phyloP scores from a whole-genome alignment of 139 green algal species.

The Chlorella sp. region DNA sequence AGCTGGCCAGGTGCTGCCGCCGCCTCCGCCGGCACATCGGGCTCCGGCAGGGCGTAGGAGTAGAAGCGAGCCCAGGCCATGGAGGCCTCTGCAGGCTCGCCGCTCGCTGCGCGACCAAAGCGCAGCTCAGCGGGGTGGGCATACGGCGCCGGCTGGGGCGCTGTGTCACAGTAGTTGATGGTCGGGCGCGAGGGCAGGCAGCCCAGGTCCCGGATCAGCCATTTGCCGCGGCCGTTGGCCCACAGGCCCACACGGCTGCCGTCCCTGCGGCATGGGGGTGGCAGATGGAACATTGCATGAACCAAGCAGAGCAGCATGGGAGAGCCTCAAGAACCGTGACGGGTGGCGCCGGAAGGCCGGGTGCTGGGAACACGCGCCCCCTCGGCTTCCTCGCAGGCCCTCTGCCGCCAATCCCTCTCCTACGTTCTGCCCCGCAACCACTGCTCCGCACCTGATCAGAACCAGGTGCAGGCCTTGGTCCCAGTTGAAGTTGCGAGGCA shows the following conservation, averaged over 20 bases:
- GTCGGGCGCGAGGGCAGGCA: neutral
- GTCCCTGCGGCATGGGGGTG: neutral
- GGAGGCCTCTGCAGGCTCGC: neutral
- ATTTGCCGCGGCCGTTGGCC: conserved; percentile 5
- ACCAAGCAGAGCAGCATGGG: neutral
- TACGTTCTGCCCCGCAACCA: too few relatives aligned
- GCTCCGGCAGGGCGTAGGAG: conserved; percentile 3
- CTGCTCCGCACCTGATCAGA: neutral
- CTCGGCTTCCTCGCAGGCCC: neutral
- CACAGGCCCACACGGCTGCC: neutral
- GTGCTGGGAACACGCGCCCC: neutral
- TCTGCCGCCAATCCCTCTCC: too few relatives aligned
- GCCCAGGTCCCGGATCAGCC: neutral
- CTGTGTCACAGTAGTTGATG: conserved; percentile 6
- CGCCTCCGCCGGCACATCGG: neutral
- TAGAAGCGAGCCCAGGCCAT: conserved; percentile 1
- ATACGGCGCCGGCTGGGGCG: neutral
- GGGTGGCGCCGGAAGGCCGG: neutral
- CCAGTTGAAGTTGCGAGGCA: neutral
- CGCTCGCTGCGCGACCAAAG: neutral
- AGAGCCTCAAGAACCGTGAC: too few relatives aligned
- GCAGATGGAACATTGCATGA: too few relatives aligned
- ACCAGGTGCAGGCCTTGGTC: neutral
- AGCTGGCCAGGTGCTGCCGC: neutral
- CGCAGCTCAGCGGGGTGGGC: neutral